Base-by-base conservation (phyloP, 164 flowering plant genomes). In the Kalanchoe fedtschenkoi region DNA sequence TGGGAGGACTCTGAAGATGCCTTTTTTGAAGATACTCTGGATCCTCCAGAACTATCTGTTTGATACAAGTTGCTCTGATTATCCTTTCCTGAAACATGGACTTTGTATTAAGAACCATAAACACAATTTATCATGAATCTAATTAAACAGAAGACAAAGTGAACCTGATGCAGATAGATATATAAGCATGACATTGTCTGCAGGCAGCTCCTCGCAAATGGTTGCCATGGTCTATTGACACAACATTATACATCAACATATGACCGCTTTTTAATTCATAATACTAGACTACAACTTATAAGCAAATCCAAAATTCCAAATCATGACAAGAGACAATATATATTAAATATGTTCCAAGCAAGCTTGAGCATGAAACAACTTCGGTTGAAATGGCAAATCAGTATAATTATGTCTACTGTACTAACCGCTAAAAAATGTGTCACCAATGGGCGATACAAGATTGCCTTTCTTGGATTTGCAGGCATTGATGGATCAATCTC, bases 141-240 rank as follows among this genome's bases (percentile, higher is more conserved):
- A 34, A 35, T n/a, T 5, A 53, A 3, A 22, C 34, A 19, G 35
- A 63, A 62, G 7, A 16, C 7, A 35, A 62, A 34, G 61, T 10
- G 62, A 71, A 92, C 96, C 98, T 82, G 88, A 71, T 34, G 95
- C 85, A 54, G 96, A 87, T 38, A 92, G 65, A 69, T 92, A 92
- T 34, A 92, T 57, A 34, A 92, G 74, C 72, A 88, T 69, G 62
- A 89, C 65, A 69, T 90, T 79, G 47, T 89, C 97, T 19, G 78
- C 79, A 65, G 88, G 87, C 43, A 93, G 96, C 70, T 88, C 96
- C 72, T 89, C 95, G 62, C 91, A 86, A 22, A 88, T 66, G 57
- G 90, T 82, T 19, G 97, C 96, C 75, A 93, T 68, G 61, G 85
- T 96, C 98, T 93, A 81, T 63, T 58, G 63, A 74, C 16, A 10